phyloP scores from a whole-genome alignment of 371 early-diverging fungal species.

The Fennellomyces sp. region DNA sequence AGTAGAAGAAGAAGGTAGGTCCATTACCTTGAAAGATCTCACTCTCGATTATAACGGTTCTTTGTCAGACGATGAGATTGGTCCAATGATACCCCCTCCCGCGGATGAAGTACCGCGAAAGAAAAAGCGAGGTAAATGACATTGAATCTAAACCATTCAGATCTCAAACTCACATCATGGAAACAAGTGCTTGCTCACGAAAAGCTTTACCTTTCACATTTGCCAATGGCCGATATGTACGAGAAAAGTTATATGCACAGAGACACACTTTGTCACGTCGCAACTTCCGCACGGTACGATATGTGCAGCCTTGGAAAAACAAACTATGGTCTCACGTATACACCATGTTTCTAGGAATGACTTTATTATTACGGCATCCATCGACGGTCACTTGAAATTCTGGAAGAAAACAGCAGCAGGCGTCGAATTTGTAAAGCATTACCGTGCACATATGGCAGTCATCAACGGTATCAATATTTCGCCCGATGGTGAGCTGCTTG shows the following conservation, averaged over 20 bases:
- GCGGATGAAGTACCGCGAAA: slow-evolving; percentile 29
- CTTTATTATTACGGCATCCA: slow-evolving; percentile 91
- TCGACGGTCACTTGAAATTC: slow-evolving; percentile 97
- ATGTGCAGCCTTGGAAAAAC: neutral
- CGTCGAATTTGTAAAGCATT: slow-evolving; percentile 98
- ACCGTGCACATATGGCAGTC: slow-evolving; percentile 78
- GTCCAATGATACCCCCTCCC: slow-evolving; percentile 44
- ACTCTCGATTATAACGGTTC: too few relatives aligned
- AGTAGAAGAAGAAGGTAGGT: too few relatives aligned
- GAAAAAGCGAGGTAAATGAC: slow-evolving; percentile 39
- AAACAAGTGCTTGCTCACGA: slow-evolving; percentile 71
- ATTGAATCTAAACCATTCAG: neutral
- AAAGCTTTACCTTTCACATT: slow-evolving; percentile 68
- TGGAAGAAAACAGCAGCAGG: slow-evolving; percentile 96
- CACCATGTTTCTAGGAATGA: slow-evolving; percentile 80
- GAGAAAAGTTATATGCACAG: slow-evolving; percentile 96
- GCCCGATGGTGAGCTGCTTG: slow-evolving; percentile 81
- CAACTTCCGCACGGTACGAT: slow-evolving; percentile 66
- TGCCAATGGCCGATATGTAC: slow-evolving; percentile 90
- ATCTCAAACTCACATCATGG: neutral
- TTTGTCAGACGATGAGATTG: too few relatives aligned
- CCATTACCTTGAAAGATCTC: too few relatives aligned
- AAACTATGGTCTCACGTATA: neutral
- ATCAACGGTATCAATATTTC: slow-evolving; percentile 67
- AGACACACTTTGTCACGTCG: slow-evolving; percentile 80